Evolutionary conservation across 768 basidiomycete genomes (phyloP).

Genomic region (Tremella mesenterica): DNA sequence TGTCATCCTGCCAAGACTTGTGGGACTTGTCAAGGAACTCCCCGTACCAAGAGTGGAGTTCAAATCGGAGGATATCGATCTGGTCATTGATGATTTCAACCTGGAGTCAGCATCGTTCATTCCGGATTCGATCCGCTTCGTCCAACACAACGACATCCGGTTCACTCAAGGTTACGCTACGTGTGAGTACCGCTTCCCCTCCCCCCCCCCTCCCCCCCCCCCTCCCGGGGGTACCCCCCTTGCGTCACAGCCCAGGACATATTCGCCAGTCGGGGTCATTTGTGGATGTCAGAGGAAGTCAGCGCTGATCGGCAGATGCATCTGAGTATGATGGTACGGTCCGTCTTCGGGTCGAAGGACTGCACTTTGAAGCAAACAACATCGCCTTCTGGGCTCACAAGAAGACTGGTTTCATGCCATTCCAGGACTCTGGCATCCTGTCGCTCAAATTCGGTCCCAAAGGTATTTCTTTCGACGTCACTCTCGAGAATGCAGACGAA

Average conservation of each 20-base stretch:
- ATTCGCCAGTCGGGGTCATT: too few species aligned
- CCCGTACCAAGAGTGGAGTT: slow-evolving; percentile 46
- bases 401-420: slow-evolving; percentile 44
- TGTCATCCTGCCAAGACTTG: slow-evolving; percentile 44
- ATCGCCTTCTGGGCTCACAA: slow-evolving; percentile 47
- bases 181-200: too few species aligned
- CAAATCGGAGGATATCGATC: slow-evolving; percentile 44
- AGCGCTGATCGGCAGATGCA: too few species aligned
- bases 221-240: too few species aligned
- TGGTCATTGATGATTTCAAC: slow-evolving; percentile 44
- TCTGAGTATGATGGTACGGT: slow-evolving; percentile 44
- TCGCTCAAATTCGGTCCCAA: slow-evolving; percentile 45
- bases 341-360: slow-evolving; percentile 44
- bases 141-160: slow-evolving; percentile 45
- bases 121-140: slow-evolving; percentile 46
- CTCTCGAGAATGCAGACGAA: slow-evolving; percentile 46
- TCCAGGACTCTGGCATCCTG: slow-evolving; percentile 45
- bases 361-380: slow-evolving; percentile 44
- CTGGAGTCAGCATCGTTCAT: slow-evolving; percentile 47
- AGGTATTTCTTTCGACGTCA: slow-evolving; percentile 46
- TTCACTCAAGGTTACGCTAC: slow-evolving; percentile 47
- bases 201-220: too few species aligned
- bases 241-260: too few species aligned
- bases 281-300: too few species aligned
- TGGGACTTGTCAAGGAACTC: slow-evolving; percentile 46